Conservation (phyloP, 108 stramenopile species). For the Nitzschia inconspicua region DNA sequence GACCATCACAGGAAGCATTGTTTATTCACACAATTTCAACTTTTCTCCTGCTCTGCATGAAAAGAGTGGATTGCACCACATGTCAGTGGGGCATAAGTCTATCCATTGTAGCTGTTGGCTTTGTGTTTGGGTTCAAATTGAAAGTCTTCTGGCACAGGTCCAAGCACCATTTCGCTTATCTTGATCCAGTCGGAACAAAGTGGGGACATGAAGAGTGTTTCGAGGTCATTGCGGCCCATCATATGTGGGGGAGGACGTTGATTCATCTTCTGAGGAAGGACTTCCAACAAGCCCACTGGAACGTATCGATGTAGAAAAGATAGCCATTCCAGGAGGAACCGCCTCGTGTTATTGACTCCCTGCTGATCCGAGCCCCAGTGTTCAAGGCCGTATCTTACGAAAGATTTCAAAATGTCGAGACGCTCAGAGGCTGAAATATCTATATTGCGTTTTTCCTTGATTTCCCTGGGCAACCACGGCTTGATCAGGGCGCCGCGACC, state of each 20-base stretch:
- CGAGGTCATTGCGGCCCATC: conserved; percentile 50
- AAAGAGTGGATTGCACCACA: too few species aligned
- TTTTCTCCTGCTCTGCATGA: too few species aligned
- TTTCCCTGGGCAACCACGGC: conserved; percentile 98
- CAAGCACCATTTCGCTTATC: conserved; percentile 94
- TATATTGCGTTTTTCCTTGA: conserved; percentile 92
- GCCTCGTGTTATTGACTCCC: conserved; percentile 92
- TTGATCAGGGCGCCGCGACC: conserved; percentile 97
- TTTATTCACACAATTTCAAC: too few species aligned
- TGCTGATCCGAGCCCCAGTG: conserved; percentile 97
- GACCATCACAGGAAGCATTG: too few species aligned
- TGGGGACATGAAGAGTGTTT: conserved; percentile 51
- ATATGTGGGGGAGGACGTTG: conserved; percentile 84
- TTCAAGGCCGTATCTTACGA: conserved; percentile 90
- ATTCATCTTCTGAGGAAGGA: conserved; percentile 90
- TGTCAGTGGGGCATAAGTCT: too few species aligned
- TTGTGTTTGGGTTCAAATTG: conserved; percentile 93
- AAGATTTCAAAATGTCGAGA: conserved; percentile 91
- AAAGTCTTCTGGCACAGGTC: conserved; percentile 90
- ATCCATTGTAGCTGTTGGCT: conserved; percentile 73
- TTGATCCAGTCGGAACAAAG: conserved; percentile 92
- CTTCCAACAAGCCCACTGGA: conserved; percentile 90
- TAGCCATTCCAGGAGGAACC: conserved; percentile 97
- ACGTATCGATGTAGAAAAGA: conserved; percentile 94
- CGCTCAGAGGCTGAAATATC: conserved; percentile 94